phyloP scores from a whole-genome alignment of 345 rosid genomes.

The Sisymbrium irio region DNA sequence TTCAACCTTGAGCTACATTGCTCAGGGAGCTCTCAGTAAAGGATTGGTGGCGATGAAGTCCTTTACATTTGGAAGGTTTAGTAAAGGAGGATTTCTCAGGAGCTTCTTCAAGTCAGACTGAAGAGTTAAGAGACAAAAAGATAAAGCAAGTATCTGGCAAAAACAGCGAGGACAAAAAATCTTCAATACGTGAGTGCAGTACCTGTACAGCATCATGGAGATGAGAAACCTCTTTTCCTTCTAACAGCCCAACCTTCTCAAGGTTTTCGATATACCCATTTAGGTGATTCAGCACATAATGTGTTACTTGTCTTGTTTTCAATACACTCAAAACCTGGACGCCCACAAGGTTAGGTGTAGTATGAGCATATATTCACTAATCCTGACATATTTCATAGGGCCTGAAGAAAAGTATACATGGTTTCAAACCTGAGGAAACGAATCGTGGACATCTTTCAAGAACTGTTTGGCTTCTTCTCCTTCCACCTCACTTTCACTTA shows the following conservation, averaged over 20 bases:
- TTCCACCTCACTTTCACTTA: too few relatives aligned
- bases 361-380: too few relatives aligned
- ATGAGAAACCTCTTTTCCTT: slow-evolving; percentile 83
- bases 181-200: background rate
- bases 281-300: slow-evolving; percentile 72
- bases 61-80: slow-evolving; percentile 58
- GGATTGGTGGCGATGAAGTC: slow-evolving; percentile 57
- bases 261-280: slow-evolving; percentile 71
- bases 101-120: slow-evolving; percentile 63
- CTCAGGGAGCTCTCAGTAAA: slow-evolving; percentile 28
- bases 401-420: too few relatives aligned
- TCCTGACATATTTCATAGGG: too few relatives aligned
- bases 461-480: too few relatives aligned
- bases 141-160: background rate
- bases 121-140: background rate
- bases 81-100: slow-evolving; percentile 23
- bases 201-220: slow-evolving; percentile 86
- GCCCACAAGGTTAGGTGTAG: too few relatives aligned
- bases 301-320: slow-evolving; percentile 38
- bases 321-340: too few relatives aligned
- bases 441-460: too few relatives aligned
- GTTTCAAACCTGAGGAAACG: too few relatives aligned
- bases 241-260: slow-evolving; percentile 74
- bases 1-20: too few relatives aligned
- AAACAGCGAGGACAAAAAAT: background rate